Conservation (phyloP, 129 eudicot species). For the Daucus carota region DH1_v3.0 NC_030381.2:54485501-54486000, state of each 20-base stretch:
- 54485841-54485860: neutral
- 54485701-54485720: constrained; percentile 20
- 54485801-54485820: neutral
- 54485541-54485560: constrained; percentile 33
- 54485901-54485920: neutral
- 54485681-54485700: constrained; percentile 62
- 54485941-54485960: neutral
- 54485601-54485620: constrained; percentile 28
- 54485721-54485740: neutral
- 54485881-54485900: constrained; percentile 8
- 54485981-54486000: neutral
- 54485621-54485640: constrained; percentile 39
- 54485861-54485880: neutral
- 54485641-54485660: constrained; percentile 32
- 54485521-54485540: constrained; percentile 59
- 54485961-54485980: neutral
- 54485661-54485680: constrained; percentile 29
- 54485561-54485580: constrained; percentile 14
- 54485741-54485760: neutral
- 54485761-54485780: neutral
- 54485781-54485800: neutral
- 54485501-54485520: constrained; percentile 25
- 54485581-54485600: constrained; percentile 18
- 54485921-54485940: neutral
- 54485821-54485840: neutral